Evolutionary conservation across 345 rosid genomes (phyloP), one percentile per base, ranked within the genome.

Genomic region (Hypericum androsaemum): DNA sequence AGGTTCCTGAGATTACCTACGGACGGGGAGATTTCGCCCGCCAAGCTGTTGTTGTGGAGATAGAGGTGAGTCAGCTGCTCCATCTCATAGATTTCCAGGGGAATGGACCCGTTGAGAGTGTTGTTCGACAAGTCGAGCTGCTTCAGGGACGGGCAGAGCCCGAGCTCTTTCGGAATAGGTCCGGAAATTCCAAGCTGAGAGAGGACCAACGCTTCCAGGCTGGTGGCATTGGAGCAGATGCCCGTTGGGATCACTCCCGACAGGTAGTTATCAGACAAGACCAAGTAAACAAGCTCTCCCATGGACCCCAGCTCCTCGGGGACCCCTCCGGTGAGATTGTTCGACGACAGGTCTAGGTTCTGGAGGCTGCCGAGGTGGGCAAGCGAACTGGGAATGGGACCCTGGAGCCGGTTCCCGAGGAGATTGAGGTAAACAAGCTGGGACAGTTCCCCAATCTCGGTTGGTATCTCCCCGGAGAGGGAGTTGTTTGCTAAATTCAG

Each of bases 1-100:
- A 92, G 71, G 58, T 76, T 78, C 57, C 60, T 73, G 53, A 92
- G 88, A 66, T 92, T 92, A n/a, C 74, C 75, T n/a, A n/a, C n/a
- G n/a, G 56, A 88, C 16, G 88, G 74, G 61, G 88, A 77, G 52
- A 92, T 64, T 16, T 69, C 66, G 49, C 98, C 97, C 10, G 46
- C 78, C 76, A 92, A 74, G 75, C 76, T 83, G 66, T 92, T 92
- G 76, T 92, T 92, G 66, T 88, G 88, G 37, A 92, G 89, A 47
- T 84, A 85, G 37, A 92, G 86, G 64, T 81, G 68, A 8, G 78
- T 80, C 66, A 88, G 62, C 40, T 63, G 57, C 39, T 54, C 67
- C 60, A 83, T 45, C 67, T 81, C 59, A 28, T 57, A 88, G 47
- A 92, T 54, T 41, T 75, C 77, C 0, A 38, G 52, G 0, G 98